These are phyloP conservation scores for Hyaloscypha variabilis DNA, from an alignment of 495 filamentous ascomycete genomes.

Conservation along the genomic window DNA sequence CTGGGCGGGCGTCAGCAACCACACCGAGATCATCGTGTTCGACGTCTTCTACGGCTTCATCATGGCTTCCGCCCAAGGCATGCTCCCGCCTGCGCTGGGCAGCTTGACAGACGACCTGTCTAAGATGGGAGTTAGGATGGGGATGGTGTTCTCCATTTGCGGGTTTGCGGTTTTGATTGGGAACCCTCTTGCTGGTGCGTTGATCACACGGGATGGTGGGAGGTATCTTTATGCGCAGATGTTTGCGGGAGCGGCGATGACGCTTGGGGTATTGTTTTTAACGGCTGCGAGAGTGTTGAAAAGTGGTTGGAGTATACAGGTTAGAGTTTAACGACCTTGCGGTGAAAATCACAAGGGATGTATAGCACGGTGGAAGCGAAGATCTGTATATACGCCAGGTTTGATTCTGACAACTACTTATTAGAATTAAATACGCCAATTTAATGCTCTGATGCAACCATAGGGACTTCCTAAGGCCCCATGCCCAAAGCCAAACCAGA, in stretches of 20 bases:
- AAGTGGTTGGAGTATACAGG: conserved; percentile 8
- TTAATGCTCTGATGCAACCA: neutral
- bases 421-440: neutral
- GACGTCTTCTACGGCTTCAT: conserved; percentile 62
- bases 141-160: conserved; percentile 71
- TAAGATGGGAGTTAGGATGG: conserved; percentile 72
- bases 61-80: conserved; percentile 66
- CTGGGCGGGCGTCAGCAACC: conserved; percentile 57
- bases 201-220: conserved; percentile 51
- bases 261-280: conserved; percentile 29
- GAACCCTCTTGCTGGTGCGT: conserved; percentile 69
- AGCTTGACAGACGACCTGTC: conserved; percentile 64
- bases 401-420: neutral
- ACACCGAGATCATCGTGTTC: conserved; percentile 55
- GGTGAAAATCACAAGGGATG: too few species aligned
- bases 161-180: conserved; percentile 73
- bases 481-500: neutral
- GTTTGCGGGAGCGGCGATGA: conserved; percentile 48
- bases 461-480: neutral
- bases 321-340: neutral
- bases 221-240: conserved; percentile 61
- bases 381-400: neutral
- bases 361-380: neutral
- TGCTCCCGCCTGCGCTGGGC: conserved; percentile 62
- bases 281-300: conserved; percentile 14